phyloP scores from a whole-genome alignment of 208 protist genomes.

The Trypanosoma mega region DNA sequence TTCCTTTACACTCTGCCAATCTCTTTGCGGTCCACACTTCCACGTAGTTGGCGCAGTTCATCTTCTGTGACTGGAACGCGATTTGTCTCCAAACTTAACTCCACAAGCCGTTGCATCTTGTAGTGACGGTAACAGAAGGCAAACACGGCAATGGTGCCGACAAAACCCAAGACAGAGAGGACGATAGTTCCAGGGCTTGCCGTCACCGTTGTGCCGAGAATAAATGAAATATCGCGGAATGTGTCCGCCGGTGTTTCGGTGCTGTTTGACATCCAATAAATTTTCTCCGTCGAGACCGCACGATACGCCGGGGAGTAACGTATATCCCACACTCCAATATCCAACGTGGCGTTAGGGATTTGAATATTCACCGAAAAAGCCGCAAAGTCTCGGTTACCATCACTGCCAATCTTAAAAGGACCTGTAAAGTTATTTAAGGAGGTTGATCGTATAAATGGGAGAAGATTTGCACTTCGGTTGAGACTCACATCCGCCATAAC shows the following conservation, averaged over 20 bases:
- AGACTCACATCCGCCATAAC: constrained; percentile 42
- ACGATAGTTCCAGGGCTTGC: constrained; percentile 80
- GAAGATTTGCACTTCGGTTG: constrained; percentile 41
- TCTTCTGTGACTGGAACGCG: constrained; percentile 76
- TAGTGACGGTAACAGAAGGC: constrained; percentile 88
- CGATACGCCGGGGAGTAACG: constrained; percentile 34
- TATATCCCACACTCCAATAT: constrained; percentile 64
- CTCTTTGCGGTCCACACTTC: constrained; percentile 1
- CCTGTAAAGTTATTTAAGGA: constrained; percentile 59
- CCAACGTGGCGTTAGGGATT: constrained; percentile 32
- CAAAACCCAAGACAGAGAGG: constrained; percentile 76
- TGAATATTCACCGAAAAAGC: constrained; percentile 71
- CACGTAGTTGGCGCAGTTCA: constrained; percentile 67
- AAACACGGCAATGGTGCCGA: constrained; percentile 75
- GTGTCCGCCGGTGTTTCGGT: constrained; percentile 64
- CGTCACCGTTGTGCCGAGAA: constrained; percentile 57
- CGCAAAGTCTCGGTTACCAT: constrained; percentile 68
- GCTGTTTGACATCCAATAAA: constrained; percentile 70
- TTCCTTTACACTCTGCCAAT: neutral
- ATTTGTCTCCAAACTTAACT: constrained; percentile 66
- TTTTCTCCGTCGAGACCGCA: constrained; percentile 27
- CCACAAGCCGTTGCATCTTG: constrained; percentile 75
- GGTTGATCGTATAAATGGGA: constrained; percentile 53
- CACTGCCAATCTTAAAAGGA: constrained; percentile 58
- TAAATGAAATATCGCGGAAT: constrained; percentile 81